phyloP scores from a whole-genome alignment of 805 yeast genomes.

The Zygoascus ofunaensis region DNA sequence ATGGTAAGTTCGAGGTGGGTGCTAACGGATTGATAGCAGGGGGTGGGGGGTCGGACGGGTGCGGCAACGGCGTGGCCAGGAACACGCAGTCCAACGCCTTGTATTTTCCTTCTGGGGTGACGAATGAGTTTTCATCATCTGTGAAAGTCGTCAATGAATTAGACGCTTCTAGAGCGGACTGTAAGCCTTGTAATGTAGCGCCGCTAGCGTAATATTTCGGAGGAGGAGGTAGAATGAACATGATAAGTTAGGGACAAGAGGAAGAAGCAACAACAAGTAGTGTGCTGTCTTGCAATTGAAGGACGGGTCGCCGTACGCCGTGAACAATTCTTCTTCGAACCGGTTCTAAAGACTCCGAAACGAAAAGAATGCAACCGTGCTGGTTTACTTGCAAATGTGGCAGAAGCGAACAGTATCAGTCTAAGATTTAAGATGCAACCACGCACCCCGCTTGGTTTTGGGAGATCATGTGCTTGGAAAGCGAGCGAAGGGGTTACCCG shows the following conservation, averaged over 20 bases:
- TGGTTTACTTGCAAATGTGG: too few relatives aligned
- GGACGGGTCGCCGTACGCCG: too few relatives aligned
- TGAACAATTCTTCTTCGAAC: too few relatives aligned
- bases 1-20: slow-evolving; percentile 25
- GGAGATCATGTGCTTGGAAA: too few relatives aligned
- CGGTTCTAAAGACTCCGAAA: too few relatives aligned
- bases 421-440: too few relatives aligned
- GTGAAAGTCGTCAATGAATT: slow-evolving; percentile 20
- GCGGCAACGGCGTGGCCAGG: slow-evolving; percentile 33
- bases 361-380: too few relatives aligned
- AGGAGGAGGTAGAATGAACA: slow-evolving; percentile 29
- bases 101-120: slow-evolving; percentile 29
- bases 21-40: slow-evolving; percentile 29
- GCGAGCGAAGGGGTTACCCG: too few relatives aligned
- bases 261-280: background rate
- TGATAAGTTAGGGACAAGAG: slow-evolving; percentile 5
- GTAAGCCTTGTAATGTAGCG: slow-evolving; percentile 6
- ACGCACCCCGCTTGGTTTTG: too few relatives aligned
- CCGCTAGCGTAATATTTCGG: slow-evolving; percentile 19
- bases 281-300: too few relatives aligned
- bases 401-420: too few relatives aligned
- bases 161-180: slow-evolving; percentile 15
- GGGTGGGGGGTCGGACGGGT: slow-evolving; percentile 29
- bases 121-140: slow-evolving; percentile 19
- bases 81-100: slow-evolving; percentile 22